A percentile compares a stretch with the other conserved stretches of the same genome.
Evolutionary conservation across 1,139 yeast genomes (phyloP).

Genomic region (Candida tropicalis): DNA sequence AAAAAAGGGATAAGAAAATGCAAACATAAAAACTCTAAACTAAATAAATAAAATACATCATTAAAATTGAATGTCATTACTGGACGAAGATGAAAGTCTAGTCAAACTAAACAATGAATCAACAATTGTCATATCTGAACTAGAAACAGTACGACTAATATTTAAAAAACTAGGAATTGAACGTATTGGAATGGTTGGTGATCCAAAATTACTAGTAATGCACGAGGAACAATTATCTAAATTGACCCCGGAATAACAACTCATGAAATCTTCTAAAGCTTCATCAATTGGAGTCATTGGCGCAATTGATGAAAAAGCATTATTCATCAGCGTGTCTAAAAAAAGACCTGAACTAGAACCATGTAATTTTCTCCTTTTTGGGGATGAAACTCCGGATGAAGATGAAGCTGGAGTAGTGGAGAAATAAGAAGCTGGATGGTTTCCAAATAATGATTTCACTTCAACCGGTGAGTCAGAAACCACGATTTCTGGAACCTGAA

Average conservation of each 20-base stretch:
- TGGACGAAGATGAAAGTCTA: not conserved
- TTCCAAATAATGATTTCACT: constrained; percentile 6
- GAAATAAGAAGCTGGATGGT: not conserved
- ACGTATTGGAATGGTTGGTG: not conserved
- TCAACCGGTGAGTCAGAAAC: not conserved
- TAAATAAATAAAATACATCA: not conserved
- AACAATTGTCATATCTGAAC: not conserved
- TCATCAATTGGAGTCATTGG: constrained; percentile 7
- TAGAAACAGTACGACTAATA: not conserved
- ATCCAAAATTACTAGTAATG: not conserved
- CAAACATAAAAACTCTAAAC: not conserved
- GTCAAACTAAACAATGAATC: constrained; percentile 1
- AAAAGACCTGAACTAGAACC: not conserved
- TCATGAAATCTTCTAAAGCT: not conserved
- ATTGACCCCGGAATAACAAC: not conserved
- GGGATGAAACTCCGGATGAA: not conserved
- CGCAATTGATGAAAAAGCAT: not conserved
- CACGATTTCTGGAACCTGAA: not conserved
- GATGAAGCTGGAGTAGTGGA: not conserved
- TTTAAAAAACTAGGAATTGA: not conserved
- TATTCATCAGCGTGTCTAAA: not conserved
- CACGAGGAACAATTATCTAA: not conserved
- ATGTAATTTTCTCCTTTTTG: constrained; percentile 1
- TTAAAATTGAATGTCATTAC: not conserved
- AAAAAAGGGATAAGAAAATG: not conserved